phyloP scores from a whole-genome alignment of 1,284 basidiomycete genomes.

The Fomes fomentarius region DNA sequence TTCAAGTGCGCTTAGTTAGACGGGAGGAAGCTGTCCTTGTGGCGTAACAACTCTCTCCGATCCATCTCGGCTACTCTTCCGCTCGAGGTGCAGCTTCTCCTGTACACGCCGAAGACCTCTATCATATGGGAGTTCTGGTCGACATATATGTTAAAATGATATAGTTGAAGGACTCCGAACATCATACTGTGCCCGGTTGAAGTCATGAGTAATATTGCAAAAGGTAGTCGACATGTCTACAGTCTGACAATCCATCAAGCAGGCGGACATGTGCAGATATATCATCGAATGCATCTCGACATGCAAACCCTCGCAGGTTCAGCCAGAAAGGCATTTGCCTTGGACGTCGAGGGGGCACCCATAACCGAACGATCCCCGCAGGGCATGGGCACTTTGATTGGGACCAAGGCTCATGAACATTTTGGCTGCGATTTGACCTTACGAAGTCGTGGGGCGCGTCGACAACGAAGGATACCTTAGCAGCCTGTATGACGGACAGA shows the following conservation, averaged over 20 bases:
- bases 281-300: no score
- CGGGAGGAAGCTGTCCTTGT: background rate
- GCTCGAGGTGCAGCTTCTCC: background rate
- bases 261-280: no score
- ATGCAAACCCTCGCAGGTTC: no score
- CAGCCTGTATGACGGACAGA: slow-evolving; percentile 5
- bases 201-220: no score
- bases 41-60: background rate
- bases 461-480: slow-evolving; percentile 23
- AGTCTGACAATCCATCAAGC: background rate
- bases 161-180: no score
- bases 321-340: no score
- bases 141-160: no score
- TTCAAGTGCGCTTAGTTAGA: slow-evolving; percentile 5
- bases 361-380: no score
- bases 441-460: slow-evolving; percentile 11
- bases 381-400: slow-evolving; percentile 6
- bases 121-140: no score
- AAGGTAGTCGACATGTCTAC: background rate
- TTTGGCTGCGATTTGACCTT: slow-evolving; percentile 29
- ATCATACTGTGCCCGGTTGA: no score
- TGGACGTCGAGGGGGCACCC: slow-evolving; percentile 10
- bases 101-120: no score
- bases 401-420: slow-evolving; percentile 7
- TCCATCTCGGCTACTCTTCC: background rate